These are phyloP conservation scores for Claviceps africana DNA, from an alignment of 2,329 filamentous ascomycete species.

Conservation along the genomic window DNA sequence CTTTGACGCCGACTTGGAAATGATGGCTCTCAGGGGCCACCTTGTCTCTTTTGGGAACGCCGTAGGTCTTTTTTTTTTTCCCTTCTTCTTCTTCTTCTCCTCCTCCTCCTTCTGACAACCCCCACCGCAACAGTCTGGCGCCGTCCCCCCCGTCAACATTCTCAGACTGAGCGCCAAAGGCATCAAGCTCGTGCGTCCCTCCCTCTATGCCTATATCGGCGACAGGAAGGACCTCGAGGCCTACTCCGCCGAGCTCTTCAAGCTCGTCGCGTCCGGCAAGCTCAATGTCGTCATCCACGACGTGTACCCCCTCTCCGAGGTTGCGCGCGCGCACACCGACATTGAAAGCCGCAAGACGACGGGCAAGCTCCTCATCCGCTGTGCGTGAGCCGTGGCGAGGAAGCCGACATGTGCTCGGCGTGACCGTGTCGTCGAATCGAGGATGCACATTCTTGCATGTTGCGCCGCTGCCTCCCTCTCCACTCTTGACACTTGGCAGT, in stretches of 20 bases:
- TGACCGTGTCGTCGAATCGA: too few species aligned
- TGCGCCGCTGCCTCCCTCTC: too few species aligned
- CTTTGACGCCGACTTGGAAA: slow-evolving; percentile 64
- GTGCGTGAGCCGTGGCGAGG: too few species aligned
- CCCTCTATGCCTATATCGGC: slow-evolving; percentile 54
- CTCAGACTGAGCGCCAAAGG: slow-evolving; percentile 57
- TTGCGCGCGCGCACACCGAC: slow-evolving; percentile 58
- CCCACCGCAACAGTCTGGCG: slow-evolving; percentile 36
- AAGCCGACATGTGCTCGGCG: too few species aligned
- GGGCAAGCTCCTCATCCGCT: slow-evolving; percentile 67
- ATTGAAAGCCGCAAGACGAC: slow-evolving; percentile 71
- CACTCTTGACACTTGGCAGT: too few species aligned
- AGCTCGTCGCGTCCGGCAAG: slow-evolving; percentile 53
- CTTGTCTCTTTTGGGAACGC: slow-evolving; percentile 74
- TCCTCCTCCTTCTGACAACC: slow-evolving; percentile 5
- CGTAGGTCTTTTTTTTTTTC: slow-evolving; percentile 25
- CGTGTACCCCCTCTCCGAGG: slow-evolving; percentile 61
- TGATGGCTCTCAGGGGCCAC: slow-evolving; percentile 62
- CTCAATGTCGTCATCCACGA: slow-evolving; percentile 63
- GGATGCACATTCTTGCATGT: too few species aligned
- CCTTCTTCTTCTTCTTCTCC: not conserved
- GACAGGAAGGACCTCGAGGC: slow-evolving; percentile 56
- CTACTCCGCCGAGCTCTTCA: slow-evolving; percentile 60
- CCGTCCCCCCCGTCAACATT: slow-evolving; percentile 53
- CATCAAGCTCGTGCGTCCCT: slow-evolving; percentile 60